phyloP scores from a whole-genome alignment of 768 basidiomycete species.

The Rhodotorula diobovata region DNA sequence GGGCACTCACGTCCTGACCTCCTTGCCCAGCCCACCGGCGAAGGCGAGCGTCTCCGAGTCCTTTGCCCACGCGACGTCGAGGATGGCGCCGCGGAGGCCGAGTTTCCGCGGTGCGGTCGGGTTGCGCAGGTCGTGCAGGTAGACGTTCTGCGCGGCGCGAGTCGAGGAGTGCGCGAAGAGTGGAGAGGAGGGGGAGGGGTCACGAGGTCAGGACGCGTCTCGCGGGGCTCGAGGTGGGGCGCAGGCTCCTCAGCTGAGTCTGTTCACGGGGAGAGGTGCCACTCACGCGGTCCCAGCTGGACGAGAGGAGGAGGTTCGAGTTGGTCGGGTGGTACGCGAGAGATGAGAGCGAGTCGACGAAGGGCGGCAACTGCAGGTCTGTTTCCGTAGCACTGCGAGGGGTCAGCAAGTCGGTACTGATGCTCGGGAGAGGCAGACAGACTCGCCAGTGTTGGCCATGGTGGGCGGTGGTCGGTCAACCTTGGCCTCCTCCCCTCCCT shows the following conservation, averaged over 20 bases:
- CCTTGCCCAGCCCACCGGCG: conserved; percentile 81
- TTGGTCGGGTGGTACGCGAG: conserved; percentile 74
- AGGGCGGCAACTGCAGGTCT: conserved; percentile 32
- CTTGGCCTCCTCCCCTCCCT: too few relatives aligned
- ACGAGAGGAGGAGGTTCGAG: conserved; percentile 71
- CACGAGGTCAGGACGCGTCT: conserved; percentile 37
- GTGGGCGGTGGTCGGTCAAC: too few relatives aligned
- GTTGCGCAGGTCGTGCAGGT: conserved; percentile 60
- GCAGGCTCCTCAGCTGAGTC: too few relatives aligned
- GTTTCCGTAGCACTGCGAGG: neutral
- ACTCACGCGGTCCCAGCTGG: conserved; percentile 81
- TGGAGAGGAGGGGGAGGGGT: conserved; percentile 45
- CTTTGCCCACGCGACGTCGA: conserved; percentile 62
- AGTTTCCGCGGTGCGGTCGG: conserved; percentile 65
- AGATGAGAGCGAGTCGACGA: conserved; percentile 44
- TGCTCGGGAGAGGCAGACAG: too few relatives aligned
- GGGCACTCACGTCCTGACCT: conserved; percentile 67
- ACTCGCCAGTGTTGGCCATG: too few relatives aligned
- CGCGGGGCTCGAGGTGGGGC: too few relatives aligned
- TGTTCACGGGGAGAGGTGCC: too few relatives aligned
- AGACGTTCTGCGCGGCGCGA: conserved; percentile 53
- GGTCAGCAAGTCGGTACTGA: neutral
- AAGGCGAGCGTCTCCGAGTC: conserved; percentile 58
- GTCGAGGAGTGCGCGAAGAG: too few relatives aligned
- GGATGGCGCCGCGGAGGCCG: conserved; percentile 80